Base-by-base conservation (phyloP, 1,284 basidiomycete species). In the Microbotryum silenes-acaulis region DNA sequence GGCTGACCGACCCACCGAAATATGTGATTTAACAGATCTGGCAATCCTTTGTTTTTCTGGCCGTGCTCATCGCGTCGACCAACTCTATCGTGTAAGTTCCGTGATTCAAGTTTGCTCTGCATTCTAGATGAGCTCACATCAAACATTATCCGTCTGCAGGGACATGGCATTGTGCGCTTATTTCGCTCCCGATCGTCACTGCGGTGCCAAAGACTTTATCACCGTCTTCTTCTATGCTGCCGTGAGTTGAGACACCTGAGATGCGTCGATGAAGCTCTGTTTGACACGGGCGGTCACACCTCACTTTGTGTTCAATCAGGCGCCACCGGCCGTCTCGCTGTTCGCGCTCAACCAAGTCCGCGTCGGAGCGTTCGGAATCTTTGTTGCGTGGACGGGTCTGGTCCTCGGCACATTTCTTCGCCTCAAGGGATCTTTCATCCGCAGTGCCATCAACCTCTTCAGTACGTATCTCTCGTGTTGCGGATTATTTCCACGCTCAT, bases 281-380 rank as follows among this genome's bases (percentile, higher is more conserved):
- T 5, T 72, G 47, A 60, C 66, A 29, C 29, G 42, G 20, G 54
- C 52, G 20, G 62, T 60, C 47, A 42, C 56, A 8, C 9, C n/a
- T 65, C 68, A 23, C 31, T 7, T 31, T 60, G 56, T 23, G 61
- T 33, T 71, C 85, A 55, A 79, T 77, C 42, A 77, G 66, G 87
- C 83, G 12, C 74, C 88, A 23, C 88, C 88, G 70, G 85, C 84
- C 0, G 82, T 91, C 48, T 87, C 83, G 2, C 75, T 91, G 9
- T 88, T 91, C 71, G 88, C 87, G 3, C 74, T 91, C 58, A 82
- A 84, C 68, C 76, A 86, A 69, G 82, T 85, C 62, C 80, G 89
- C 23, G 74, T 87, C 49, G 80, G 83, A 20, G 85, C 85, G 1
- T 76, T 84, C 51, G 57, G 83, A 33, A 85, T 84, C 9, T 81